Evolutionary conservation across 768 basidiomycete genomes (phyloP), one percentile per base, ranked within the genome.

Genomic region (Termitomyces sp.): DNA sequence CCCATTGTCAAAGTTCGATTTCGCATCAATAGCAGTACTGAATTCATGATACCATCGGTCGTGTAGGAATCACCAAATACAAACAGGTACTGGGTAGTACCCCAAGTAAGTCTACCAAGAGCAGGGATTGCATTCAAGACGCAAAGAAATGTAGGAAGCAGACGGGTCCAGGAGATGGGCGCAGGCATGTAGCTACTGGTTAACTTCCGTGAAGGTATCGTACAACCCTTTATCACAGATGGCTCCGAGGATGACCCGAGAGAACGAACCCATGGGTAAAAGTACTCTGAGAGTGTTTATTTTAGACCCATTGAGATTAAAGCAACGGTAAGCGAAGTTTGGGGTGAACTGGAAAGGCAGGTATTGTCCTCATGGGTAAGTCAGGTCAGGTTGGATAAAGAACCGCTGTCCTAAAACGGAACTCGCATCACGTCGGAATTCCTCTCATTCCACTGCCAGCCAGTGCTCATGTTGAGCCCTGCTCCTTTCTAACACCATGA

Each of bases 51-150:
- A 75, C 76, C 73, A 55, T 80, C 78, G 6, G 81, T 72, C 1
- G 82, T 83, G 67, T 87, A 87, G 1, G 83, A 86, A 63, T 87
- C 85, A 11, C 85, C 86, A 62, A 87, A 87, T 1, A 79, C 75
- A 61, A 87, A 82, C 53, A 86, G 63, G 65, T 77, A 85, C 61
- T 84, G 69, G 5, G 80, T 86, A 15, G 74, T 72, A 13, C 73
- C 75, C 85, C 84, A 86, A 6, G 79, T 75, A 2, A 81, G 70
- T 54, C 69, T 68, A 6, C 72, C 68, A 22, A 65, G 60, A 22
- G 63, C 54, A 22, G 62, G 57, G 13, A 11, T 22, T 27, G 36
- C 50, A 42, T 37, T 45, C 9, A 63, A 49, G 8, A 31, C 33
- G 24, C 45, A 53, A 20, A 61, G 16, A 18, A 48, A 15, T 54